phyloP scores from a whole-genome alignment of 176 grass and related monocot genomes.

The Urochloa ruziziensis region DNA sequence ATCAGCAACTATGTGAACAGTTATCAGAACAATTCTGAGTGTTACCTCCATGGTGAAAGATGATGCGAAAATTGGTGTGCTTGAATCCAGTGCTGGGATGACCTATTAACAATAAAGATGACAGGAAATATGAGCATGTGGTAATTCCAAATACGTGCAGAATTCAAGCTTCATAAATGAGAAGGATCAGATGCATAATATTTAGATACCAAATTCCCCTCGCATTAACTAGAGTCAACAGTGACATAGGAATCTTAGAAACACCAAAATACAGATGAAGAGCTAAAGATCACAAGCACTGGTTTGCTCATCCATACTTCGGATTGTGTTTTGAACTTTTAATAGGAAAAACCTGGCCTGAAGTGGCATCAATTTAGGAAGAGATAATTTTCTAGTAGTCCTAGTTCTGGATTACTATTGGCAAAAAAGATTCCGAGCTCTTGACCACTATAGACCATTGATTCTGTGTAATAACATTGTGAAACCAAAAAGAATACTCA shows the following conservation, averaged over 20 bases:
- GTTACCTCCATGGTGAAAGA: slow-evolving; percentile 97
- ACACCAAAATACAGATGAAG: neutral
- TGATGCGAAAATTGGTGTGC: slow-evolving; percentile 89
- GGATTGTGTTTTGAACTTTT: neutral
- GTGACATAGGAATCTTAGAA: neutral
- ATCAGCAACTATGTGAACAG: neutral
- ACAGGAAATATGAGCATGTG: slow-evolving; percentile 25
- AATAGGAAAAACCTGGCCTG: neutral
- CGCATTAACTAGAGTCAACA: neutral
- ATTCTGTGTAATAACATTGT: neutral
- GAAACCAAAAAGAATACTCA: neutral
- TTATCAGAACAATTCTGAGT: slow-evolving; percentile 5
- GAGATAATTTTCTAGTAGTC: neutral
- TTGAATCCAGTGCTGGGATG: slow-evolving; percentile 90
- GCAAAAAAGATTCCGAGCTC: neutral
- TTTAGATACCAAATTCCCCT: neutral
- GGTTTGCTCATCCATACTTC: neutral
- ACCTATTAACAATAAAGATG: slow-evolving; percentile 56
- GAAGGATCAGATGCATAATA: slow-evolving; percentile 21
- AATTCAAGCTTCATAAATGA: neutral
- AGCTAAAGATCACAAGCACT: slow-evolving; percentile 16
- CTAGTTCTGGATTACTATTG: neutral
- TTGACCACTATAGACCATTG: neutral
- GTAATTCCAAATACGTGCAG: neutral
- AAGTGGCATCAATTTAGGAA: neutral